phyloP scores from a whole-genome alignment of 2,329 filamentous ascomycete species.

The Phialophora chinensis region DNA sequence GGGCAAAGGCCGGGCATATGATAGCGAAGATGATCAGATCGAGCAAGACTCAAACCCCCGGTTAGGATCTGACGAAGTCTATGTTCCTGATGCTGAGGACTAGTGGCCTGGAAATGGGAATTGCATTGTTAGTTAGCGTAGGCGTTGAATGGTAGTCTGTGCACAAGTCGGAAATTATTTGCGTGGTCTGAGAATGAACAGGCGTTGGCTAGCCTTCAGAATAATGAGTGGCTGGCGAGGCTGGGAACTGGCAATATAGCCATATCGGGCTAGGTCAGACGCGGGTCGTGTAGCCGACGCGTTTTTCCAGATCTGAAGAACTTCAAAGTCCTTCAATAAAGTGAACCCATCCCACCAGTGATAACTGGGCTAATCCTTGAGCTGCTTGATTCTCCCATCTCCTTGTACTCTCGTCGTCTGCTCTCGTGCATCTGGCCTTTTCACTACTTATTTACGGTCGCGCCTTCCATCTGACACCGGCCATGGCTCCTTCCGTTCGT shows the following conservation, averaged over 20 bases:
- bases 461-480: constrained; percentile 25
- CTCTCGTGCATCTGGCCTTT: neutral
- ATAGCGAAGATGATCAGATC: constrained; percentile 34
- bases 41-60: constrained; percentile 26
- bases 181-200: neutral
- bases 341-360: constrained; percentile 1
- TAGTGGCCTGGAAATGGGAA: constrained; percentile 20
- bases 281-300: constrained; percentile 17
- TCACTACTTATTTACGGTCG: constrained; percentile 17
- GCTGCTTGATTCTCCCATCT: neutral
- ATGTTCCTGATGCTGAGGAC: constrained; percentile 32
- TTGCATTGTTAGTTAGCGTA: constrained; percentile 33
- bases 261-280: constrained; percentile 18
- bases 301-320: constrained; percentile 11
- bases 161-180: constrained; percentile 10
- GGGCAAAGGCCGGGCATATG: constrained; percentile 28
- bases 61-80: constrained; percentile 29
- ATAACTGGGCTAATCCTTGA: neutral
- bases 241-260: constrained; percentile 36
- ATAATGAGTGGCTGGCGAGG: constrained; percentile 27
- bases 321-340: neutral
- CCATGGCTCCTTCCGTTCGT: constrained; percentile 37
- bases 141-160: constrained; percentile 26
- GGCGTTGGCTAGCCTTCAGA: neutral
- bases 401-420: neutral